Conservation (phyloP, 345 rosid species). For the Odontarrhena argentea region DNA sequence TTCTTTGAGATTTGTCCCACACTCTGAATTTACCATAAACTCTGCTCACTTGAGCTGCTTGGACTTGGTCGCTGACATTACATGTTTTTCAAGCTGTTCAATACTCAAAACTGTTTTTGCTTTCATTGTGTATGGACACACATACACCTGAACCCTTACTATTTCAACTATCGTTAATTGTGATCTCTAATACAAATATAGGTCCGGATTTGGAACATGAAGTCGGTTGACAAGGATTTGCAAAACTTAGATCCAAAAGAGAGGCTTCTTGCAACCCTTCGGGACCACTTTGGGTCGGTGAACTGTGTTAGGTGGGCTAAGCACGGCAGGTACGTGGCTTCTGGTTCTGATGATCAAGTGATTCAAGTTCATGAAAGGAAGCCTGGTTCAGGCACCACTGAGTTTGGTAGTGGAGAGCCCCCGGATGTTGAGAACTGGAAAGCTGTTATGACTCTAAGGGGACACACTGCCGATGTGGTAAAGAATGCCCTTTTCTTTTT, state of each 20-base stretch:
- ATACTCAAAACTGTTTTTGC: conserved; percentile 18
- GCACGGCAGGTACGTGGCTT: conserved; percentile 85
- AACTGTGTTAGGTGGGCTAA: conserved; percentile 99
- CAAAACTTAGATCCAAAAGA: conserved; percentile 59
- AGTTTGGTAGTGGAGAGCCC: conserved; percentile 97
- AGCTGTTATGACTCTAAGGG: conserved; percentile 92
- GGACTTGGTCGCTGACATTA: neutral
- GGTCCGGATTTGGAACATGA: conserved; percentile 98
- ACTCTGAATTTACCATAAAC: neutral
- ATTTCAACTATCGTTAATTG: neutral
- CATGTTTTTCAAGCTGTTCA: neutral
- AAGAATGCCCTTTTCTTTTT: conserved; percentile 18
- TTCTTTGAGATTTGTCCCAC: neutral
- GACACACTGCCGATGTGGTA: conserved; percentile 99
- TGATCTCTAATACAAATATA: conserved; percentile 35
- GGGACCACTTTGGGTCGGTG: conserved; percentile 99
- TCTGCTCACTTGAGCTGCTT: neutral
- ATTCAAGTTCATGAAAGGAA: conserved; percentile 90
- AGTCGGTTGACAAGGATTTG: conserved; percentile 68
- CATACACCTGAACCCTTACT: neutral
- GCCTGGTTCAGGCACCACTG: conserved; percentile 97
- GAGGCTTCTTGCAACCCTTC: conserved; percentile 92
- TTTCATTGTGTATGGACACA: conserved; percentile 12
- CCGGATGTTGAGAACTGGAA: conserved; percentile 99
- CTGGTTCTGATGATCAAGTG: conserved; percentile 97